Percentiles rank a stretch among this genome's conserved stretches.
Conservation (phyloP, 805 yeast genomes). For the Millerago galiae region DNA sequence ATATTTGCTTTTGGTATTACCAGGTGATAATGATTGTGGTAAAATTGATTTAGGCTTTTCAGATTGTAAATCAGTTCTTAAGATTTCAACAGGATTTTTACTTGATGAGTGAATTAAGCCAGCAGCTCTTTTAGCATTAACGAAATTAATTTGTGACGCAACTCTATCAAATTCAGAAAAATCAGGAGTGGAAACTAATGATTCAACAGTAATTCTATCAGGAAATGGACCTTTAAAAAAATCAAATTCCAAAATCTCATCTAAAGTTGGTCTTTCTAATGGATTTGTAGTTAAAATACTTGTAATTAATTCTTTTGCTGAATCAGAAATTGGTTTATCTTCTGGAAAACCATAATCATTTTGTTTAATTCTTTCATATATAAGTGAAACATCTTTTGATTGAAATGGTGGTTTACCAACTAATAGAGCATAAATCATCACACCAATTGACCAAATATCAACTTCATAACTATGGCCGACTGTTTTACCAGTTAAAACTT, state of each 20-base stretch:
- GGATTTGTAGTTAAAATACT: conserved; percentile 78
- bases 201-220: conserved; percentile 50
- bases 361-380: conserved; percentile 84
- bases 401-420: conserved; percentile 98
- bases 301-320: conserved; percentile 66
- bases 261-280: conserved; percentile 68
- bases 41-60: conserved; percentile 63
- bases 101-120: conserved; percentile 46
- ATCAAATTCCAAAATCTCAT: conserved; percentile 70
- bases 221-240: conserved; percentile 92
- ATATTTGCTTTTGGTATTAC: conserved; percentile 82
- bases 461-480: conserved; percentile 92
- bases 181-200: conserved; percentile 59
- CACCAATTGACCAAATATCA: conserved; percentile 97
- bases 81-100: conserved; percentile 63
- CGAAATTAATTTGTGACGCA: conserved; percentile 63
- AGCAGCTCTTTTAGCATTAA: conserved; percentile 53
- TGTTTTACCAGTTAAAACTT: conserved; percentile 81
- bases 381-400: conserved; percentile 86
- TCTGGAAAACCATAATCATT: conserved; percentile 77
- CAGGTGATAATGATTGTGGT: conserved; percentile 90
- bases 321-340: conserved; percentile 55
- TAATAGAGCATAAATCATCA: conserved; percentile 88
- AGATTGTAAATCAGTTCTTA: conserved; percentile 61
- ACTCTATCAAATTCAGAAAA: conserved; percentile 46